Conservation (phyloP, 257 asterid genomes). For the Cordia subcordata region DNA sequence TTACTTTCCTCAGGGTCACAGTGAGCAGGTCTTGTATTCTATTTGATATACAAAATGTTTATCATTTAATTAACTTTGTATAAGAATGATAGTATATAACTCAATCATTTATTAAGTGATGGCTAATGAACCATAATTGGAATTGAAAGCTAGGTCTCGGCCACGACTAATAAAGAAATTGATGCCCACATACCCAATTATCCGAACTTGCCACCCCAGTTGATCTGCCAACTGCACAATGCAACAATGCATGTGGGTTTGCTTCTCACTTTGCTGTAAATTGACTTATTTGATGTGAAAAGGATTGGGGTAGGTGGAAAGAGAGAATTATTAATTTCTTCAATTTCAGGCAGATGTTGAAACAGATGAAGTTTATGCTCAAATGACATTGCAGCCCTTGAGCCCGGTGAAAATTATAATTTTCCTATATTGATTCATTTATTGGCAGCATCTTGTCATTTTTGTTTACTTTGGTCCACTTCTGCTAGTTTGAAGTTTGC, state of each 20-base stretch:
- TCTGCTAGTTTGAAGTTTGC: slow-evolving; percentile 6
- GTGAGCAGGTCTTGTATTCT: slow-evolving; percentile 73
- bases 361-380: slow-evolving; percentile 96
- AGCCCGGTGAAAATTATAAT: slow-evolving; percentile 48
- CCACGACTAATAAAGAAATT: slow-evolving; percentile 89
- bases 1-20: slow-evolving; percentile 98
- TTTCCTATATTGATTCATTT: not conserved
- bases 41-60: not conserved
- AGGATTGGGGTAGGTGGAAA: not conserved
- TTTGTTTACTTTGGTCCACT: not conserved
- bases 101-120: slow-evolving; percentile 8
- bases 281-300: slow-evolving; percentile 16
- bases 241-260: slow-evolving; percentile 95
- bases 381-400: slow-evolving; percentile 96
- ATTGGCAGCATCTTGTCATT: too few relatives aligned
- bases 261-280: slow-evolving; percentile 18
- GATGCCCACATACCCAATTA: slow-evolving; percentile 94
- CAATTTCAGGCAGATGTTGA: slow-evolving; percentile 91
- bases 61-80: slow-evolving; percentile 6
- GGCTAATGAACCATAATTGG: slow-evolving; percentile 27
- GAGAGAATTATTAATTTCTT: slow-evolving; percentile 15
- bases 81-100: not conserved
- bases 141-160: slow-evolving; percentile 63
- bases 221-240: slow-evolving; percentile 98
- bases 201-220: slow-evolving; percentile 82